Base-by-base conservation (phyloP, 352 stramenopile species). In the Phytophthora pluvialis region DNA sequence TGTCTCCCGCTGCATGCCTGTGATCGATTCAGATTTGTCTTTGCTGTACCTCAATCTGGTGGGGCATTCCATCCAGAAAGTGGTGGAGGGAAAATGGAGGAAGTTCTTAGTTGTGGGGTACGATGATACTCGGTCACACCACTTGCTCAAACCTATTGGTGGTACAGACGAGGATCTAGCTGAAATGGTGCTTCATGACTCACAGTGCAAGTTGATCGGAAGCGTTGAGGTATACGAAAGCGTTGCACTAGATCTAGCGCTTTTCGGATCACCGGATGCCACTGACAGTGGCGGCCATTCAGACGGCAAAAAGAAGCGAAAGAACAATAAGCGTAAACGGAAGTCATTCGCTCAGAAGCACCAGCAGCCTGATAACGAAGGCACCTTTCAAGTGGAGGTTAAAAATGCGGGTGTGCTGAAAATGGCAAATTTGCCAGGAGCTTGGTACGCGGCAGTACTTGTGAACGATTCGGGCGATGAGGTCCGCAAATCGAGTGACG, bases 101-200 rank as follows among this genome's bases (percentile, higher is more conserved):
- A 91, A 92, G 42, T 90, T 80, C 21, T 72, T 72, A 45, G 68
- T 95, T 39, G 81, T 83, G 47, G 87, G 87, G 15, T 95, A 83
- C 49, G 87, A 95, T 40, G 29, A 73, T 18, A 60, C 42, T 15
- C 70, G 82, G 25, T 86, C 70, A 11, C 74, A 75, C 33, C 87
- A 95, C 54, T 53, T 95, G 16, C 29, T 92, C 13, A 86, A 85
- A 53, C 60, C 83, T 13, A 51, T 88, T n/a, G 78, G 67, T 40
- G 64, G 44, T 25, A 43, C 48, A 5, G 55, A 73, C 1, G 72
- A 85, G 21, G 82, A 92, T 10, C 28, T 81, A 7, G 32, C 71
- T 15, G 87, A 95, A 49, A 73, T 89, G 54, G 78, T 93, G 32
- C 66, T 95, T 25, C 87, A 95, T 53, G 87, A 95, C 47, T 86